phyloP scores from a whole-genome alignment of 805 yeast genomes.

The Candida multigemmis region DNA sequence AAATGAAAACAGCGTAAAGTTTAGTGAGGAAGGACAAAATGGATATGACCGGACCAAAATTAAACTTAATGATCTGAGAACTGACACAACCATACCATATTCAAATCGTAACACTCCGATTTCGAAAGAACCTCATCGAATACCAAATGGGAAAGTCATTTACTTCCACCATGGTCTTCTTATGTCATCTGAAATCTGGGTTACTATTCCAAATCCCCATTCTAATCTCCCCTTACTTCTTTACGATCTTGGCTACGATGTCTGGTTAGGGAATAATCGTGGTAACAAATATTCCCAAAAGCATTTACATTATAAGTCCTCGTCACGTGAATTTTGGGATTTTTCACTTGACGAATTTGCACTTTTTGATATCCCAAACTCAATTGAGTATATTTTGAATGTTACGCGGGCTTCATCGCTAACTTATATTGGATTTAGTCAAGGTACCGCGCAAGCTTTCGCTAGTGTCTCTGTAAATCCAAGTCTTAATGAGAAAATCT shows the following conservation, averaged over 20 bases:
- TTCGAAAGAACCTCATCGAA: too few species aligned
- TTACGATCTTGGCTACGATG: constrained; percentile 81
- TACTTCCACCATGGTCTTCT: constrained; percentile 88
- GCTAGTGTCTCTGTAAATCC: constrained; percentile 68
- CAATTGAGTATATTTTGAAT: constrained; percentile 62
- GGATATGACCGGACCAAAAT: too few species aligned
- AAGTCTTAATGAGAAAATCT: constrained; percentile 46
- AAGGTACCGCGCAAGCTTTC: constrained; percentile 90
- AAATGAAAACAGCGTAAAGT: too few species aligned
- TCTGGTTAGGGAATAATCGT: constrained; percentile 66
- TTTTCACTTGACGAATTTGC: constrained; percentile 91
- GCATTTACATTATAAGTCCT: constrained; percentile 35
- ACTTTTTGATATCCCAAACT: constrained; percentile 77
- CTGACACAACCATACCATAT: too few species aligned
- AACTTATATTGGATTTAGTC: constrained; percentile 82
- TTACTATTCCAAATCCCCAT: constrained; percentile 31
- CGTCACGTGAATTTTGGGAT: constrained; percentile 65
- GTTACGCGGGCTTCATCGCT: constrained; percentile 34
- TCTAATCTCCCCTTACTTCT: constrained; percentile 61
- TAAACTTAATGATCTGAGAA: too few species aligned
- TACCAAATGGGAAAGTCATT: constrained; percentile 36
- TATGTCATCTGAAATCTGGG: constrained; percentile 81
- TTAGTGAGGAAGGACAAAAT: too few species aligned
- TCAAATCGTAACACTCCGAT: too few species aligned
- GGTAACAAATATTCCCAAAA: constrained; percentile 82